Base-by-base conservation (phyloP, 2,329 filamentous ascomycete species). In the Trichoderma sp. region DNA sequence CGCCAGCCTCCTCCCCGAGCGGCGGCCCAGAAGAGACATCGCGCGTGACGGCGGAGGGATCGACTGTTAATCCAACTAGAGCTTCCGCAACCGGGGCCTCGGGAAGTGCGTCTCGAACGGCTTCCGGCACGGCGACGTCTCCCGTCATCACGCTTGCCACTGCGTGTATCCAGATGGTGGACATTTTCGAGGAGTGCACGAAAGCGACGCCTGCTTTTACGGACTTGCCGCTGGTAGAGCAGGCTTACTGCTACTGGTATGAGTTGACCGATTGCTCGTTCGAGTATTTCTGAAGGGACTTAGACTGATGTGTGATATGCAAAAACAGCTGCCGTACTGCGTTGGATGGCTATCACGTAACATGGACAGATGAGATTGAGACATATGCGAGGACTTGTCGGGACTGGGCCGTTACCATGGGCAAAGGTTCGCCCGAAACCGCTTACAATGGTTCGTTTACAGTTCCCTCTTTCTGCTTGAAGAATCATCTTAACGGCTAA, bases 211-310 rank as follows among this genome's bases (percentile, higher is more conserved):
- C 62, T 5, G 68, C 68, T 21, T 76, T 76, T 66, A 67, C 69
- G n/a, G 47, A 67, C 5, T 62, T 74, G 24, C 71, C 71, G 24
- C 70, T 61, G 63, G 67, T 54, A 21, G 68, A 72, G 34, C 74
- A 76, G 54, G 74, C 75, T 19, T 67, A 69, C 19, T 76, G 75
- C 69, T 75, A 74, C 68, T 76, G 75, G 75, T 76, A 57, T 66
- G 74, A 5, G 7, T 34, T 15, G 2, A 66, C 5, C 12, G 15
- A 14, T 24, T 14, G 39, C 12, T n/a, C n/a, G n/a, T 10, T 39
- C 5, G 6, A 14, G 34, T 39, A 4, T 14, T 26, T 19, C 26
- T 64, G 21, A 14, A 14, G 34, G 3, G 15, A 28, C 5, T 12
- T 56, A 44, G 9, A n/a, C 68, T 73, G 28, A 73, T 64, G 21